Conservation (phyloP, 176 grass and related monocot genomes). For the Aechmea fasciata region DNA sequence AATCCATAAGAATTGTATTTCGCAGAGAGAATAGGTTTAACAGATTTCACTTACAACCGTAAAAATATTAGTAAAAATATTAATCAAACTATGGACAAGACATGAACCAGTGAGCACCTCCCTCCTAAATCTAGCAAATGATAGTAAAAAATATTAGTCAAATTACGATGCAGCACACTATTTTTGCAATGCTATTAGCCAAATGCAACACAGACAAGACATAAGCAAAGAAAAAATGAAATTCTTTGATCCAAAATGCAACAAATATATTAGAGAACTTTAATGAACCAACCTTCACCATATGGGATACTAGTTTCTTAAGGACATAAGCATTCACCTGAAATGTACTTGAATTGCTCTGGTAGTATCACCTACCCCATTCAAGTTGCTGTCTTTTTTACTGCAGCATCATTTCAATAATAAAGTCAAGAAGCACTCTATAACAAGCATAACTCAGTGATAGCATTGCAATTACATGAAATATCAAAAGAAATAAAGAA, state of each 20-base stretch:
- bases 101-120: too few relatives aligned
- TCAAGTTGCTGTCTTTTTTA: constrained; percentile 3
- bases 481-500: background rate
- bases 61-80: too few relatives aligned
- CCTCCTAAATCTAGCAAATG: too few relatives aligned
- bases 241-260: background rate
- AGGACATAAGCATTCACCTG: constrained; percentile 2
- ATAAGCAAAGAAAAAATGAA: background rate
- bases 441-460: background rate
- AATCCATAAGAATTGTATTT: too few relatives aligned
- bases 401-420: constrained; percentile 8
- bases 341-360: background rate
- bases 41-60: too few relatives aligned
- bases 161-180: too few relatives aligned
- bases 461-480: background rate
- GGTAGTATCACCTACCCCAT: background rate
- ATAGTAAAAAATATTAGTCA: too few relatives aligned
- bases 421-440: constrained; percentile 3
- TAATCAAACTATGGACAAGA: too few relatives aligned
- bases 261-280: background rate
- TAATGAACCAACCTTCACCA: background rate
- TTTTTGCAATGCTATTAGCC: background rate
- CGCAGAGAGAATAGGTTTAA: too few relatives aligned
- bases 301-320: background rate
- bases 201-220: background rate